Evolutionary conservation across 1,284 basidiomycete genomes (phyloP).

Genomic region (Athelia psychrophila): DNA sequence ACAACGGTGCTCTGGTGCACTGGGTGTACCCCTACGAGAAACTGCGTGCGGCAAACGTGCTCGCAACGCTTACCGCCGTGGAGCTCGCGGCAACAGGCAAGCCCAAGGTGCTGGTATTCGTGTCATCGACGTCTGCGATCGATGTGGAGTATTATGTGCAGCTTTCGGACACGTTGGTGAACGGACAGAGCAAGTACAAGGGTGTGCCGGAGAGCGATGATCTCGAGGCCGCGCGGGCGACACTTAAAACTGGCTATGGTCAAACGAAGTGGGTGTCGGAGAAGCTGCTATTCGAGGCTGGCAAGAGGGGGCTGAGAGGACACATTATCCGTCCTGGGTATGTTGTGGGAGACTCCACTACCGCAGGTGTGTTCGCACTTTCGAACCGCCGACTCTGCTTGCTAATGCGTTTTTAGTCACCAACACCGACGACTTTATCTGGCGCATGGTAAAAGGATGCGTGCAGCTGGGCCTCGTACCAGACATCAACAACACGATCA

Average conservation of each 20-base stretch:
- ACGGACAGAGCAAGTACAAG: conserved; percentile 38
- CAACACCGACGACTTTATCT: conserved; percentile 99
- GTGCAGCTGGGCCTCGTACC: conserved; percentile 94
- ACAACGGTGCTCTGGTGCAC: conserved; percentile 97
- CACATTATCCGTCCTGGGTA: conserved; percentile 94
- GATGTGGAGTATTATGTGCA: conserved; percentile 91
- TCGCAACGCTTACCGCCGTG: conserved; percentile 84
- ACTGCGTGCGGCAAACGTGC: conserved; percentile 88
- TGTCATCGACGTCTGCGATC: conserved; percentile 93
- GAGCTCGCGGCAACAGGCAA: conserved; percentile 75
- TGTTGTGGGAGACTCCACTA: conserved; percentile 89
- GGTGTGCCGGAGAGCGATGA: conserved; percentile 90
- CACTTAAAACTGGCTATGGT: conserved; percentile 91
- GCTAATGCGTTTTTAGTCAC: no score
- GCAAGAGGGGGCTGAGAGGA: conserved; percentile 82
- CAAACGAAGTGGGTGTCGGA: conserved; percentile 99
- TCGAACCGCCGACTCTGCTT: conserved; percentile 6
- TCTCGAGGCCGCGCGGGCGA: conserved; percentile 80
- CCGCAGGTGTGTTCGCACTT: conserved; percentile 63
- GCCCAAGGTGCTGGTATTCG: conserved; percentile 86
- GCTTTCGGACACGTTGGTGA: conserved; percentile 72
- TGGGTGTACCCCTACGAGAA: conserved; percentile 99
- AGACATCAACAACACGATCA: conserved; percentile 97
- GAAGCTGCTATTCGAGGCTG: conserved; percentile 90
- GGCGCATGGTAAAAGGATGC: conserved; percentile 97